Base-by-base conservation (phyloP, 177 flowering plant genomes). In the Vitis hybrid region DNA sequence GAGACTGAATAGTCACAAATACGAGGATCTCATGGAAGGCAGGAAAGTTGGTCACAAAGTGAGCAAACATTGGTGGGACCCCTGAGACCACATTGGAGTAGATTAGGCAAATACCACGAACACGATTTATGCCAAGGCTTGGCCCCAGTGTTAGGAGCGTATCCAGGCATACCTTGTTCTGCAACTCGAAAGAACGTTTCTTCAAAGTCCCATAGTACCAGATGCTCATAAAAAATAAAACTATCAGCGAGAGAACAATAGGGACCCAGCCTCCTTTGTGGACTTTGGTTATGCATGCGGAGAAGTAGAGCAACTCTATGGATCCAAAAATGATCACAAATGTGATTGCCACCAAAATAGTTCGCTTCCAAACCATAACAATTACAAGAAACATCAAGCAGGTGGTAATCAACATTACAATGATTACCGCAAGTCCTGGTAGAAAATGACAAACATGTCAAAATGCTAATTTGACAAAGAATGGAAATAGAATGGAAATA, bases 211-310 rank as follows among this genome's bases (percentile, higher is more conserved):
- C 86, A 59, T 83, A 81, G 61, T 85, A 77, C 88, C 88, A 82
- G 55, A 75, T 19, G 32, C 69, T 79, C 85, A 81, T 83, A 4
- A 78, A 19, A 17, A 67, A 63, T 62, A 80, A 52, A 60, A 77
- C 26, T 10, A 79, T 14, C 3, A 79, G 19, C 23, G 83, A 74
- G 51, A 81, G 21, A 11, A 71, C 10, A 11, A 85, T 77, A 32
- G 85, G 83, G 49, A 85, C 61, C 88, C 88, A 85, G 49, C 85
- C 86, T 15, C 87, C 88, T 55, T 73, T 60, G 56, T 72, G 80
- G 19, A 83, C 75, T 73, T 83, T 83, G 45, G 70, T 62, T 15
- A 81, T 62, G 69, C 79, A 80, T 1, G 88, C 78, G 50, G 85
- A 83, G 26, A 81, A 54, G 70, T 85, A 85, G 21, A 80, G 64